Conservation (phyloP, 192 early-diverging fungal species). For the Phycomyces blakesleeanus region DNA sequence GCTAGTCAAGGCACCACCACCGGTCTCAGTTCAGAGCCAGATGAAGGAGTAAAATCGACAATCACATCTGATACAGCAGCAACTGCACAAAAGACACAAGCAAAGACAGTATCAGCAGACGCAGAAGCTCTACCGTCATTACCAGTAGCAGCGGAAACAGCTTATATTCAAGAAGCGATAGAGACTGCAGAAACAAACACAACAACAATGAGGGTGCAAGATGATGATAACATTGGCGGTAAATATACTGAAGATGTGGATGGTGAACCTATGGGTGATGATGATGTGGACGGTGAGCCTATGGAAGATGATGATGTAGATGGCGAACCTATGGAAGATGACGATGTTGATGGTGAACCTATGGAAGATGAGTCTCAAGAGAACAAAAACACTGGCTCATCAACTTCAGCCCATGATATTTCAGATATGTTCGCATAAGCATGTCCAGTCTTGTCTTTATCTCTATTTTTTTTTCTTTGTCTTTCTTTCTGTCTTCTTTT, state of each 20-base stretch:
- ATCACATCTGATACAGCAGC: no score
- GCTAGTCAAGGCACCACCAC: not conserved
- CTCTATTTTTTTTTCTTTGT: not conserved
- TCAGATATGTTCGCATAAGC: not conserved
- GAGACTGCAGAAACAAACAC: not conserved
- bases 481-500: no score
- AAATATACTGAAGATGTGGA: no score
- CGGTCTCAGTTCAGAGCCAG: not conserved
- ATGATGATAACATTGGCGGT: no score
- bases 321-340: conserved; percentile 40
- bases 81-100: no score
- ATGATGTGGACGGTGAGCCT: conserved; percentile 46
- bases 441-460: not conserved
- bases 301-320: conserved; percentile 44
- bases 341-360: conserved; percentile 37
- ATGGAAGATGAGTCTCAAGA: conserved; percentile 7
- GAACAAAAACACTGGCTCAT: not conserved
- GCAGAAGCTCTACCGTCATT: not conserved
- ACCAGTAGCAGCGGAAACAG: not conserved
- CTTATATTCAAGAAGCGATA: not conserved
- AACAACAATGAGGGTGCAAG: conserved; percentile 13
- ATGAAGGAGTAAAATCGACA: not conserved
- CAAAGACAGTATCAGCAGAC: no score
- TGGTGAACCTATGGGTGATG: conserved; percentile 24
- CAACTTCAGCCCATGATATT: not conserved